Evolutionary conservation across 2,329 filamentous ascomycete species (phyloP).

Genomic region (Monosporascus sp.): DNA sequence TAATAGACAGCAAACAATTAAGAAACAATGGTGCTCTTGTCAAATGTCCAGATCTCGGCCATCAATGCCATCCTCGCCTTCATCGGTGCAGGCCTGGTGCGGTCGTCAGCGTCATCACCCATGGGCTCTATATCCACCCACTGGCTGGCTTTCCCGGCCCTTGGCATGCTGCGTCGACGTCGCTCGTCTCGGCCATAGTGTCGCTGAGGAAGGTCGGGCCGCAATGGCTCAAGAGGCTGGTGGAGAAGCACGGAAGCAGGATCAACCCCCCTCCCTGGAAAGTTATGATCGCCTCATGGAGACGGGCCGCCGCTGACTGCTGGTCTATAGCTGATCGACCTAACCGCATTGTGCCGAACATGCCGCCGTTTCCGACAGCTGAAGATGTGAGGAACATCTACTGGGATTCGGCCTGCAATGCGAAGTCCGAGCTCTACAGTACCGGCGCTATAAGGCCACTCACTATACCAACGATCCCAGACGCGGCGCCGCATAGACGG

Average conservation of each 20-base stretch:
- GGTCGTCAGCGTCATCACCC: constrained; percentile 1
- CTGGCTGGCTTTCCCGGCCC: constrained; percentile 16
- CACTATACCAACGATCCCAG: constrained; percentile 24
- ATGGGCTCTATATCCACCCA: constrained; percentile 18
- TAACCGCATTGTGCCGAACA: constrained; percentile 32
- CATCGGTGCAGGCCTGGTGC: background rate
- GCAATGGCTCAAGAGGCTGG: constrained; percentile 16
- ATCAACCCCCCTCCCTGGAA: background rate
- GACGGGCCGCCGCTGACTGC: background rate
- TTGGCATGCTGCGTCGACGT: constrained; percentile 17
- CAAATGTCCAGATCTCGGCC: background rate
- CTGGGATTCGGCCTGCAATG: constrained; percentile 31
- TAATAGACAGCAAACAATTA: too few relatives aligned
- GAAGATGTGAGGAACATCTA: constrained; percentile 35
- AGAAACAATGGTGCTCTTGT: background rate
- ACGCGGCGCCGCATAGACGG: constrained; percentile 27
- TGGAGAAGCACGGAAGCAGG: constrained; percentile 14
- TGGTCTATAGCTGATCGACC: constrained; percentile 17
- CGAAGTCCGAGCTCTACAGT: constrained; percentile 29
- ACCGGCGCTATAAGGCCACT: constrained; percentile 31
- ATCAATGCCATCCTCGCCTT: background rate
- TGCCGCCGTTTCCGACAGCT: constrained; percentile 31
- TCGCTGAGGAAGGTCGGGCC: constrained; percentile 14
- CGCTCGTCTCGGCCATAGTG: constrained; percentile 12
- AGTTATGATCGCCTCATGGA: background rate